Conservation (phyloP, 2,329 filamentous ascomycete genomes). For the Pseudogymnoascus sp. region DNA sequence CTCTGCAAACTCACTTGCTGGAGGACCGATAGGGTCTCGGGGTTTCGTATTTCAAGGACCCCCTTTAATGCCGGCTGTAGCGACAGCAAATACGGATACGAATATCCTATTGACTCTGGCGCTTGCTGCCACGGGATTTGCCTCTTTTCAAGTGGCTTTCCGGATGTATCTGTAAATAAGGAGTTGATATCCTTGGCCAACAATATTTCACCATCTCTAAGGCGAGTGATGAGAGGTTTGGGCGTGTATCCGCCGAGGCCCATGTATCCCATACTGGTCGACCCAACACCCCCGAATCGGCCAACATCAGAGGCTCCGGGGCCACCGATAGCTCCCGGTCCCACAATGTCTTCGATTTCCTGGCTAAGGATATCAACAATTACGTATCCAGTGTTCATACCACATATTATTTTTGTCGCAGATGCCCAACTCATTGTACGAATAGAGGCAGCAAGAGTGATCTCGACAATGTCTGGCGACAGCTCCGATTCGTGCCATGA, state of each 20-base stretch:
- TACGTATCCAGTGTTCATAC: constrained; percentile 86
- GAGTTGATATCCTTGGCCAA: constrained; percentile 98
- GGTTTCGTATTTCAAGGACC: constrained; percentile 82
- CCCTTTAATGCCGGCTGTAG: constrained; percentile 80
- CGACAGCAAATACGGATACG: constrained; percentile 89
- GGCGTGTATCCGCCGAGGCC: constrained; percentile 88
- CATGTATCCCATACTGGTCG: constrained; percentile 92
- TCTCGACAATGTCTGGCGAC: constrained; percentile 64
- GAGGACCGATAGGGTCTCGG: constrained; percentile 80
- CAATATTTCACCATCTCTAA: constrained; percentile 77
- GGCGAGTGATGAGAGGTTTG: constrained; percentile 76
- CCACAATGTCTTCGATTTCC: constrained; percentile 70
- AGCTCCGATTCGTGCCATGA: constrained; percentile 95
- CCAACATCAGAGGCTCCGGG: constrained; percentile 46
- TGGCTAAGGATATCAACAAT: constrained; percentile 77
- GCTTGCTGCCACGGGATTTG: constrained; percentile 90
- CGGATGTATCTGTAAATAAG: constrained; percentile 79
- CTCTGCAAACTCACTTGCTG: constrained; percentile 79
- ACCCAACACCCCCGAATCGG: constrained; percentile 76
- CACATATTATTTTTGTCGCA: constrained; percentile 79
- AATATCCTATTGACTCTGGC: constrained; percentile 89
- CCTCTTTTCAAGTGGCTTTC: constrained; percentile 72
- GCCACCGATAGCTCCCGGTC: constrained; percentile 65
- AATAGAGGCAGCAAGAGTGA: constrained; percentile 74
- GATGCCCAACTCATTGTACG: constrained; percentile 88